A percentile compares a stretch with the other conserved stretches of the same genome.
These are phyloP conservation scores for Pseudogymnoascus sp. DNA, from an alignment of 2,329 filamentous ascomycete species.

Conservation along the genomic window DNA sequence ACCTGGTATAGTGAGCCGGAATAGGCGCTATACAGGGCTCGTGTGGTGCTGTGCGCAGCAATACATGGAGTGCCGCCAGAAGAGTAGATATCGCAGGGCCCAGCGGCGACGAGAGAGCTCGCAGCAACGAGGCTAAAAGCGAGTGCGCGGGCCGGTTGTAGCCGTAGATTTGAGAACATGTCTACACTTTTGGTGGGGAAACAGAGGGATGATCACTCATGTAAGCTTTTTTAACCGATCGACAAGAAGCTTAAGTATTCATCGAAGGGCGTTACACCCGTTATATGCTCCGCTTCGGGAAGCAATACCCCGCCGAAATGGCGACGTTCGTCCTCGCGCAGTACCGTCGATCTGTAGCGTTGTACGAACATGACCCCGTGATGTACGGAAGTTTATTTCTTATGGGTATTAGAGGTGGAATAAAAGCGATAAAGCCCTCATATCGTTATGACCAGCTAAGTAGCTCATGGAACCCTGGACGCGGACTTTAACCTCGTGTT, in stretches of 20 bases:
- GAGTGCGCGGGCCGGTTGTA: constrained; percentile 22
- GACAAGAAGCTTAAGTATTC: constrained; percentile 12
- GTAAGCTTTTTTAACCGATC: constrained; percentile 12
- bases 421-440: neutral
- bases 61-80: constrained; percentile 55
- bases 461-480: neutral
- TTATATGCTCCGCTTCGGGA: neutral
- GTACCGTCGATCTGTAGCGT: neutral
- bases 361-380: neutral
- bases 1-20: constrained; percentile 53
- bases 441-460: neutral
- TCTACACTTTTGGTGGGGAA: constrained; percentile 16
- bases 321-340: neutral
- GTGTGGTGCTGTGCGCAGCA: constrained; percentile 59
- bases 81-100: constrained; percentile 56
- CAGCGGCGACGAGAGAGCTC: constrained; percentile 41
- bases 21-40: constrained; percentile 51
- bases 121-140: constrained; percentile 31
- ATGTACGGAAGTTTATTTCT: neutral
- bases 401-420: constrained; percentile 13
- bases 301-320: constrained; percentile 10
- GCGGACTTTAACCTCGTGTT: neutral
- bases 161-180: constrained; percentile 29
- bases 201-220: neutral
- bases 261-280: neutral